Percentiles rank a stretch among this genome's conserved stretches.
These are phyloP conservation scores for Phtheirospermum japonicum DNA, from an alignment of 257 asterid genomes.

Conservation along the genomic window DNA sequence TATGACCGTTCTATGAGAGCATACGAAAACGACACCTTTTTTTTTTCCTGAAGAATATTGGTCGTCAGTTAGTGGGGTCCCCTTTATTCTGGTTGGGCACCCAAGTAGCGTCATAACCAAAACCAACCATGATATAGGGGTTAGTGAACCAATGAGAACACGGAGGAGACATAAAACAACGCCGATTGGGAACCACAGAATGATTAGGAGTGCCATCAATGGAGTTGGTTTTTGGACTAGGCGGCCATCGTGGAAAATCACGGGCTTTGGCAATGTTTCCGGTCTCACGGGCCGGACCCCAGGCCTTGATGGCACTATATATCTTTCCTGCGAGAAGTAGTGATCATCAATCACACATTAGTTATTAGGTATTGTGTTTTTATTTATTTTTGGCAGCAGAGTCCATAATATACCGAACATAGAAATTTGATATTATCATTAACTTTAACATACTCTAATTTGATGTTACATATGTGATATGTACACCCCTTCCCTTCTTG, in stretches of 20 bases:
- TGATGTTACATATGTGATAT: too few relatives aligned
- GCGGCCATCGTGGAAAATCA: conserved; percentile 41
- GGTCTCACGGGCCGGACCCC: conserved; percentile 19
- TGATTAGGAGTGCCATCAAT: conserved; percentile 21
- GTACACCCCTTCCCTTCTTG: too few relatives aligned
- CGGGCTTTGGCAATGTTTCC: conserved; percentile 31
- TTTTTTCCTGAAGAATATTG: not conserved
- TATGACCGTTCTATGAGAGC: conserved; percentile 58
- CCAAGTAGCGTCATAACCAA: not conserved
- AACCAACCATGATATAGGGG: not conserved
- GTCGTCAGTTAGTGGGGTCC: conserved; percentile 20
- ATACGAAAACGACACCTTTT: not conserved
- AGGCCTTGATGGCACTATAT: conserved; percentile 21
- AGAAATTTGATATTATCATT: too few relatives aligned
- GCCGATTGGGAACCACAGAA: conserved; percentile 41
- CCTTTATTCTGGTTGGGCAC: conserved; percentile 12
- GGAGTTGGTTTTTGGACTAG: conserved; percentile 39
- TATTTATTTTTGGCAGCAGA: too few relatives aligned
- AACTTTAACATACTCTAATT: too few relatives aligned
- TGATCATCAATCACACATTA: not conserved
- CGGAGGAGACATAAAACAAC: conserved; percentile 24
- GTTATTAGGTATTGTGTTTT: too few relatives aligned
- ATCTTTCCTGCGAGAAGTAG: conserved; percentile 26
- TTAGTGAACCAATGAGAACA: not conserved
- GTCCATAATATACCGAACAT: too few relatives aligned